These are phyloP conservation scores for Chalaropsis ovoidea DNA, from an alignment of 2,329 filamentous ascomycete species.

Conservation along the genomic window DNA sequence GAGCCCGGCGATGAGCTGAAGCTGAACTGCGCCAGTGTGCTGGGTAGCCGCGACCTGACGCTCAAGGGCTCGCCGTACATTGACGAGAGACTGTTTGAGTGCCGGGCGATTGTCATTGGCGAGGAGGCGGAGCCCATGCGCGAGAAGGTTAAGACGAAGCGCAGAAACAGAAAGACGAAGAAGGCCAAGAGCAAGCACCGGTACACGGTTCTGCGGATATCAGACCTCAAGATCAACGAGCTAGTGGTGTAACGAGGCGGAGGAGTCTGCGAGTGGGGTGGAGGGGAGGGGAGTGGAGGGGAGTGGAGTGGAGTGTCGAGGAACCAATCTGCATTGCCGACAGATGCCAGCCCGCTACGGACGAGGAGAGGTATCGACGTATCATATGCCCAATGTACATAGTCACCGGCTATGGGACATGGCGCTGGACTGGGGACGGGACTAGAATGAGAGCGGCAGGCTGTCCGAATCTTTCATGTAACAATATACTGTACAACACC, in stretches of 20 bases:
- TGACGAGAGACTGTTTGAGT: constrained; percentile 75
- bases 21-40: constrained; percentile 68
- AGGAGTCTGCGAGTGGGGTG: too few relatives aligned
- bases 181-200: constrained; percentile 80
- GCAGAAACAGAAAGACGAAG: constrained; percentile 62
- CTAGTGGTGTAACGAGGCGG: constrained; percentile 7
- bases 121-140: constrained; percentile 71
- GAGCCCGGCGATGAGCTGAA: constrained; percentile 75
- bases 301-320: not conserved
- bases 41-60: constrained; percentile 86
- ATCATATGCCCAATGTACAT: not conserved
- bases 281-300: not conserved
- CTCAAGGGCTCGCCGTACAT: constrained; percentile 72
- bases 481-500: constrained; percentile 23
- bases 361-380: not conserved
- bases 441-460: not conserved
- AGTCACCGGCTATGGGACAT: not conserved
- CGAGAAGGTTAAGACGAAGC: constrained; percentile 70
- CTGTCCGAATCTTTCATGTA: constrained; percentile 18
- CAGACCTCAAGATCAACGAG: constrained; percentile 59
- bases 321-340: not conserved
- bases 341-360: not conserved
- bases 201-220: constrained; percentile 77
- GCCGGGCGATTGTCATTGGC: constrained; percentile 73
- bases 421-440: not conserved